These are phyloP conservation scores for Phyllachora maydis DNA, from an alignment of 2,329 filamentous ascomycete genomes.

Conservation along the genomic window DNA sequence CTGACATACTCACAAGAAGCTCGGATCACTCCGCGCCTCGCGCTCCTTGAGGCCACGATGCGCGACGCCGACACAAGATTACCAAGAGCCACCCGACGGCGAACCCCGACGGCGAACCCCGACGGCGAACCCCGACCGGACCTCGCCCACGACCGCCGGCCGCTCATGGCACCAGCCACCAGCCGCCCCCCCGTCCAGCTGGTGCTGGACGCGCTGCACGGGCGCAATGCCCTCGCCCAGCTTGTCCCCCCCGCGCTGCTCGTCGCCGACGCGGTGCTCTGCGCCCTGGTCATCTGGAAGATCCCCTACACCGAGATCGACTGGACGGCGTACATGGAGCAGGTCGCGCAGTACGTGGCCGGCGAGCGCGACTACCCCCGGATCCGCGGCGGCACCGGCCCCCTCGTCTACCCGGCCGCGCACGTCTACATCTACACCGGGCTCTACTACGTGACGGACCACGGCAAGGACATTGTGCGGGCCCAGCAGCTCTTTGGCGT, in stretches of 20 bases:
- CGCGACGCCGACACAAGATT: too few relatives aligned
- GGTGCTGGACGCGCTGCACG: conserved; percentile 21
- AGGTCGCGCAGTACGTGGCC: conserved; percentile 55
- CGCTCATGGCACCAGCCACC: too few relatives aligned
- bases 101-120: background rate
- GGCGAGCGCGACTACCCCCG: conserved; percentile 79
- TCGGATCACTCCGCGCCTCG: too few relatives aligned
- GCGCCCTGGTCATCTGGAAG: conserved; percentile 55
- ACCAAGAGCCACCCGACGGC: too few relatives aligned
- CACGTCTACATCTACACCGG: conserved; percentile 82
- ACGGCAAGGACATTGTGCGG: conserved; percentile 52
- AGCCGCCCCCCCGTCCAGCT: conserved; percentile 10
- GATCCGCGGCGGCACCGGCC: conserved; percentile 76
- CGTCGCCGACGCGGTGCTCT: conserved; percentile 49
- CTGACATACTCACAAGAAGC: too few relatives aligned
- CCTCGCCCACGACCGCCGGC: too few relatives aligned
- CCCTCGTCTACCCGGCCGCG: conserved; percentile 82
- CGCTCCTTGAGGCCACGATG: too few relatives aligned
- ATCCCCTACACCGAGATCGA: conserved; percentile 95
- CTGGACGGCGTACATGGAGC: conserved; percentile 94
- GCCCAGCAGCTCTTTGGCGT: conserved; percentile 73
- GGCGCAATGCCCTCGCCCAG: conserved; percentile 25
- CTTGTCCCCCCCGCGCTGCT: conserved; percentile 40
- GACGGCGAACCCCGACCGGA: background rate
- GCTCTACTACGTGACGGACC: conserved; percentile 58